phyloP scores from a whole-genome alignment of 2,329 filamentous ascomycete species.

The Parastagonospora avenae region DNA sequence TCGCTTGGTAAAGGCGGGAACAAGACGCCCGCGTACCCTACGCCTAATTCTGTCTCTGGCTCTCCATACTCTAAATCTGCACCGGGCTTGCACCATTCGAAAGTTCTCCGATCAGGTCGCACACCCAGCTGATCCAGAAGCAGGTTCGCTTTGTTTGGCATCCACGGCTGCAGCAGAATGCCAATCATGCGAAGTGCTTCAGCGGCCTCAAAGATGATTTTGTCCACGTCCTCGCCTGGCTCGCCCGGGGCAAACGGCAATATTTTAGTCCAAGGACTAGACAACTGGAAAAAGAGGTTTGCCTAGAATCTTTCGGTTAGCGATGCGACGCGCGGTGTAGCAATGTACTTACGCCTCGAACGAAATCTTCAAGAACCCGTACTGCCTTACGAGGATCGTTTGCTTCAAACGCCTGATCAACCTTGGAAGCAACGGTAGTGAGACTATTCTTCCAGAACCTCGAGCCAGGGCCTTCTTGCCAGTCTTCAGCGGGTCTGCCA shows the following conservation, averaged over 20 bases:
- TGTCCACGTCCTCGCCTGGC: constrained; percentile 40
- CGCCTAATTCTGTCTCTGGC: constrained; percentile 48
- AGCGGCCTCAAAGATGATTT: constrained; percentile 69
- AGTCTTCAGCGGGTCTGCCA: constrained; percentile 31
- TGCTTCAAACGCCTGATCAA: constrained; percentile 29
- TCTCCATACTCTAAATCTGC: constrained; percentile 73
- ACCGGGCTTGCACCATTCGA: constrained; percentile 66
- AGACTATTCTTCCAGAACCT: constrained; percentile 48
- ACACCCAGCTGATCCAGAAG: constrained; percentile 83
- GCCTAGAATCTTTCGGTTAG: constrained; percentile 51
- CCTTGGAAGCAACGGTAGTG: constrained; percentile 18
- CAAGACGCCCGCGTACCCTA: constrained; percentile 53
- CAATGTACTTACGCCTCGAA: constrained; percentile 30
- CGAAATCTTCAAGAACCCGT: constrained; percentile 31
- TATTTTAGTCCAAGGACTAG: constrained; percentile 70
- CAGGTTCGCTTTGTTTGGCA: constrained; percentile 75
- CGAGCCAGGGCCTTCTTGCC: constrained; percentile 34
- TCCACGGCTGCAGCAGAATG: constrained; percentile 88
- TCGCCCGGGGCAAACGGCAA: constrained; percentile 41
- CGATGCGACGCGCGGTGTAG: background rate
- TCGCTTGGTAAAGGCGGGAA: constrained; percentile 54
- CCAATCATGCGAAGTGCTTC: constrained; percentile 80
- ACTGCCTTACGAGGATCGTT: constrained; percentile 37
- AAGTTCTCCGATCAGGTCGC: constrained; percentile 62
- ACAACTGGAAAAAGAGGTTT: constrained; percentile 69